A percentile compares a stretch with the other conserved stretches of the same genome.
These are phyloP conservation scores for Scedosporium apiospermum DNA, from an alignment of 2,329 filamentous ascomycete species.

Conservation along the genomic window DNA sequence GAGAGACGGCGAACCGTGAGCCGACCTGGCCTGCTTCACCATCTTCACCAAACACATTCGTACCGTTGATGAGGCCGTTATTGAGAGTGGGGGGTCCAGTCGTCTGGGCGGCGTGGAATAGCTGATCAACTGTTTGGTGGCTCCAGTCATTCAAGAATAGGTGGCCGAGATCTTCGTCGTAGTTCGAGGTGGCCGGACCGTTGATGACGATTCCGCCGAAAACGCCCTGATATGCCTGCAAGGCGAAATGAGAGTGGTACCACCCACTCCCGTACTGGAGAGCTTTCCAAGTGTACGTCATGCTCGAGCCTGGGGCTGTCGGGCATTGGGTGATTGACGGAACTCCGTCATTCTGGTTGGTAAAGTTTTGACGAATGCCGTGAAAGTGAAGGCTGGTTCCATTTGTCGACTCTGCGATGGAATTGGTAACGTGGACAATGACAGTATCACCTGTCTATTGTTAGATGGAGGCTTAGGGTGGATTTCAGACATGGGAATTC, in stretches of 20 bases:
- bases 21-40: conserved; percentile 17
- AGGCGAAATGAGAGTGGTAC: conserved; percentile 52
- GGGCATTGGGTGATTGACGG: conserved; percentile 38
- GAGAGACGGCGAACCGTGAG: conserved; percentile 24
- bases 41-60: conserved; percentile 24
- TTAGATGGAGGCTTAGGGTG: conserved; percentile 10
- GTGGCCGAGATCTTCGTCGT: conserved; percentile 54
- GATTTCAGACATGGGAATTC: conserved; percentile 10
- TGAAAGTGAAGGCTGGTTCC: conserved; percentile 56
- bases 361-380: conserved; percentile 47
- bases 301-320: conserved; percentile 36
- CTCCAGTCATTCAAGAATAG: conserved; percentile 52
- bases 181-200: conserved; percentile 47
- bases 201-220: conserved; percentile 53
- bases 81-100: conserved; percentile 26
- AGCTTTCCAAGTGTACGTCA: conserved; percentile 49
- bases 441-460: conserved; percentile 25
- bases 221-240: conserved; percentile 43
- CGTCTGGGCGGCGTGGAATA: conserved; percentile 19
- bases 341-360: conserved; percentile 48
- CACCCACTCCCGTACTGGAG: conserved; percentile 45
- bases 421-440: conserved; percentile 45
- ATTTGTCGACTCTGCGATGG: conserved; percentile 32
- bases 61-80: conserved; percentile 37
- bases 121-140: conserved; percentile 30